phyloP scores from a whole-genome alignment of 1,284 basidiomycete species.

The Takashimella koratensis region DNA sequence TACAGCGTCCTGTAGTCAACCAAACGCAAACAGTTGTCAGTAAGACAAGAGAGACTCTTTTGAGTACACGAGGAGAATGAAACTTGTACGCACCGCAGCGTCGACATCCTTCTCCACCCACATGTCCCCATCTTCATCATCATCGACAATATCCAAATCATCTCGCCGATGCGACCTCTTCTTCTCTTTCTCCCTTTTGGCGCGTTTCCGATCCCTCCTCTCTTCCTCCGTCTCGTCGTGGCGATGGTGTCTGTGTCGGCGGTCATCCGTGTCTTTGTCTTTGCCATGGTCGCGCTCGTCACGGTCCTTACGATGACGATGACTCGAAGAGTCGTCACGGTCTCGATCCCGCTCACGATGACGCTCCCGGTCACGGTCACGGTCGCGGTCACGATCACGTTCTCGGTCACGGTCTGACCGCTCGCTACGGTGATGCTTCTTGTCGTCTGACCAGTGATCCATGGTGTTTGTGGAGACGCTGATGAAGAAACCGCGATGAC shows the following conservation, averaged over 20 bases:
- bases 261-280: slow-evolving; percentile 6
- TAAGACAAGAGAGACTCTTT: neutral
- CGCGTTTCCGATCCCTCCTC: slow-evolving; percentile 21
- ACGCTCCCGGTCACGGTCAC: neutral
- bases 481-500: no score
- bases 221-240: slow-evolving; percentile 20
- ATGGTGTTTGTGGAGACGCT: no score
- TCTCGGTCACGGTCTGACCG: neutral
- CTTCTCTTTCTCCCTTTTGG: slow-evolving; percentile 12
- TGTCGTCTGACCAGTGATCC: neutral
- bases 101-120: slow-evolving; percentile 86
- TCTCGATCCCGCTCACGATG: neutral
- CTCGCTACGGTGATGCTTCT: neutral
- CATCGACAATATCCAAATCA: slow-evolving; percentile 58
- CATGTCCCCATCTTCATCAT: slow-evolving; percentile 65
- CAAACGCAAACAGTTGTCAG: neutral
- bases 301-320: neutral
- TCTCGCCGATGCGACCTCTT: slow-evolving; percentile 24
- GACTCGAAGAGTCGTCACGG: neutral
- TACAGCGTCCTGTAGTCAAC: slow-evolving; percentile 18
- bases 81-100: slow-evolving; percentile 60
- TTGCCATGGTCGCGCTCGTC: slow-evolving; percentile 1
- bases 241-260: neutral
- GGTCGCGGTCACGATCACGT: neutral
- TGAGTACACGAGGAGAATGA: neutral